Evolutionary conservation across 164 flowering plant genomes (phyloP), one percentile per base, ranked within the genome.

Genomic region (Platanus orientalis): DNA sequence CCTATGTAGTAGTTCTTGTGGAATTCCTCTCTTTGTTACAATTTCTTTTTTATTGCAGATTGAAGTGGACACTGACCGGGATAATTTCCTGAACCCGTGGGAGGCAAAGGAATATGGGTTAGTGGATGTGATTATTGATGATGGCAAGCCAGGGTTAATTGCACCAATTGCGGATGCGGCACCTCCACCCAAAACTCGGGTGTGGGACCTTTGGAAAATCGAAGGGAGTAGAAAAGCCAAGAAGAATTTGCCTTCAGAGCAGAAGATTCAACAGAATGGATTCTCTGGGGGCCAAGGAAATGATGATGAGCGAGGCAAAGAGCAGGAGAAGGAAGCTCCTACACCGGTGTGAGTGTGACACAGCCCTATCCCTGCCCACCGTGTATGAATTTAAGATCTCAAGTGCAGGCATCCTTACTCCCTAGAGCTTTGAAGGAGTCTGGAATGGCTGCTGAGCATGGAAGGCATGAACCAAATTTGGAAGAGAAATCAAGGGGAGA

Each of bases 61-160:
- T 71, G 93, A 86, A 50, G 25, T 28, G 63, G 99, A 94, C 72
- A 89, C 97, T 0, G 92, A 80, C 28, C 83, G 88, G 65, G 97
- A 89, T 73, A 77, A 81, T 67, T 94, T 87, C 69, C 82, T 94
- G 97, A 82, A 74, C 64, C 64, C 99, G 20, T 91, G 96, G 93
- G 93, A 94, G 68, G 93, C 99, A 14, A 82, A 72, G 75, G 89
- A 85, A 24, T 94, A 94, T 65, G 99, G 99, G 23, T 69, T 94
- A 61, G 67, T 91, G 12, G 99, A 94, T 76, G 91, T 29, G 21
- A 91, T 94, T 29, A 82, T 94, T 2, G 97, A 94, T 74, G 98
- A 89, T 65, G 96, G 96, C 29, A 94, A 91, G 70, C 96, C 93
- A 42, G 96, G 98, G 45, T 60, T 91, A 68, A 83, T 94, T 74